Percentiles rank a stretch among this genome's conserved stretches.
phyloP scores from a whole-genome alignment of 2,329 filamentous ascomycete genomes.

The Incumbomyces delicatus region DNA sequence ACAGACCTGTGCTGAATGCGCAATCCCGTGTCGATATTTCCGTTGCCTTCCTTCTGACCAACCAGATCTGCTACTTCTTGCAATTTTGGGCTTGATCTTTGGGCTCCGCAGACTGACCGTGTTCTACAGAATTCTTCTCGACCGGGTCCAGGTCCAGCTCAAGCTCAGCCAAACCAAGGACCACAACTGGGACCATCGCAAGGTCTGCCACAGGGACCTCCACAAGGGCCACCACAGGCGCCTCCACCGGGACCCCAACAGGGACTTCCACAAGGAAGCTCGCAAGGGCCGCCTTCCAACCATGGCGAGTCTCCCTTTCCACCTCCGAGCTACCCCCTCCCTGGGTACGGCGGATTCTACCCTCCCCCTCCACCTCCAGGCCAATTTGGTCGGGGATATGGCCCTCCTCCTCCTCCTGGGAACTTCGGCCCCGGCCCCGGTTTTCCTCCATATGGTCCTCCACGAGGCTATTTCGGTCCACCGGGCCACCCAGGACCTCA shows the following conservation, averaged over 20 bases:
- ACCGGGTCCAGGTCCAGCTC: conserved; percentile 33
- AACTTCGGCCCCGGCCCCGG: conserved; percentile 47
- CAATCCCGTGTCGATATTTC: conserved; percentile 95
- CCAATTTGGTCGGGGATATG: conserved; percentile 39
- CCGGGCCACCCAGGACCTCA: conserved; percentile 66
- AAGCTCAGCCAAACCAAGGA: conserved; percentile 16
- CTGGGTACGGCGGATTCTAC: conserved; percentile 28
- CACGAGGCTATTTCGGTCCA: conserved; percentile 60
- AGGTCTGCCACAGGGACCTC: too few species aligned
- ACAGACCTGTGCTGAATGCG: conserved; percentile 74
- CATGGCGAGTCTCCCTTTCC: conserved; percentile 27
- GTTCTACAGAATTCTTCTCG: conserved; percentile 33
- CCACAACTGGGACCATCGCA: conserved; percentile 23
- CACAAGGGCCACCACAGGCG: too few species aligned
- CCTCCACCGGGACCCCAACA: too few species aligned
- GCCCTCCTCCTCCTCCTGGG: conserved; percentile 31
- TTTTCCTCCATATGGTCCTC: conserved; percentile 65
- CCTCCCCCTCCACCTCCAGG: conserved; percentile 26
- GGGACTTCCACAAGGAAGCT: too few species aligned
- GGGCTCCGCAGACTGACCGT: neutral
- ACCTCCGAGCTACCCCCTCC: conserved; percentile 42
- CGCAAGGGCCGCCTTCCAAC: conserved; percentile 36
- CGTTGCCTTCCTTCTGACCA: conserved; percentile 99
- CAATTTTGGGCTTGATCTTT: neutral
- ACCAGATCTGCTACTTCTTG: too few species aligned